Evolutionary conservation across 805 yeast genomes (phyloP), one percentile per base, ranked within the genome.

Genomic region (Lachancea nothofagi): DNA sequence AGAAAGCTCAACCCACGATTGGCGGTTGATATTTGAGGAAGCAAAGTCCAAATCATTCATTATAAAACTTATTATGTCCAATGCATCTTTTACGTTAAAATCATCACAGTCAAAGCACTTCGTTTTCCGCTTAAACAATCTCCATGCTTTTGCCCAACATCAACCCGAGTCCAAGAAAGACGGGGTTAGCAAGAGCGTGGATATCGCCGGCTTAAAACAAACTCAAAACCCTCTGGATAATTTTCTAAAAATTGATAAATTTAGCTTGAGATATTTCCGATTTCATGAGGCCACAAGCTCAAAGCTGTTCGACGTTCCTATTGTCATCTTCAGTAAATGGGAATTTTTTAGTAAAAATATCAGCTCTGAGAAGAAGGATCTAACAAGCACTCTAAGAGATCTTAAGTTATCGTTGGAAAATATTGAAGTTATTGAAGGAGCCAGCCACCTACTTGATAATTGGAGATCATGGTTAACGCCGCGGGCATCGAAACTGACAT

Each of bases 261-360:
- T 40, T 22, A 29, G 29, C 19, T 19, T 40, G 17, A 30, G 31
- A 5, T 25, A 28, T 21, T 26, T 19, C 20, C 14, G 22, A 7
- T 20, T 24, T 13, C 31, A 28, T 29, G 35, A 28, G 7, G 18
- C 19, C 9, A 27, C 27, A 12, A 7, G 6, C 14, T 14, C 17
- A 3, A 28, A 29, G 17, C 13, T 29, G 6, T n/a, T 33, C 12
- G 35, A 34, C 13, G 18, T 50, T 6, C 62, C 62, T 3, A 51
- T 59, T 8, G 49, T 50, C 29, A 54, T 51, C 1, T 55, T 57
- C 39, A 61, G 53, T 38, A 54, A 61, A 44, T 40, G 49, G 24
- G 64, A 57, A 27, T 46, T 50, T 8, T 54, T 53, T 26, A 31
- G 32, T 35, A 20, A 35, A 5, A 30, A 31, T 25, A 24, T 41